Percentiles rank a stretch among this genome's conserved stretches.
phyloP scores from a whole-genome alignment of 2,329 filamentous ascomycete genomes.

The Westerdykella ornata region DNA sequence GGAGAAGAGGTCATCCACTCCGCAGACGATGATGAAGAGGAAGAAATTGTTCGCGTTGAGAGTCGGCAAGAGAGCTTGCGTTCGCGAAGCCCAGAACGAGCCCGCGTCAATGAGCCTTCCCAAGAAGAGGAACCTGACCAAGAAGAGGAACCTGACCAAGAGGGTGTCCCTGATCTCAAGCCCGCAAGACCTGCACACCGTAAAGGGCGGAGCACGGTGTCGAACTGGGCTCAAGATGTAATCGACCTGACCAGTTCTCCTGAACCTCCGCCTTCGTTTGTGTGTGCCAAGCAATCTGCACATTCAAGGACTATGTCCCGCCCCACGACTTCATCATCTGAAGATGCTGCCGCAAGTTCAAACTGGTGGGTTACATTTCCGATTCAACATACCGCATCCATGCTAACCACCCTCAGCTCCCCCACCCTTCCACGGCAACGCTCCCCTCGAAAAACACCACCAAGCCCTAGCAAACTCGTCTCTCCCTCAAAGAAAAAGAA shows the following conservation, averaged over 20 bases:
- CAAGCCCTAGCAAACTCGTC: slow-evolving; percentile 29
- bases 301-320: slow-evolving; percentile 23
- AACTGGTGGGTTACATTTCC: slow-evolving; percentile 19
- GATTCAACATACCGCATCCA: not conserved
- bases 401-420: slow-evolving; percentile 13
- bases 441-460: slow-evolving; percentile 33
- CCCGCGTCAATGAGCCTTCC: not conserved
- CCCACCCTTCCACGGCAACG: slow-evolving; percentile 30
- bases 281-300: slow-evolving; percentile 10
- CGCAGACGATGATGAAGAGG: not conserved
- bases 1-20: not conserved
- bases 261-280: slow-evolving; percentile 15
- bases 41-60: not conserved
- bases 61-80: not conserved
- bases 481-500: slow-evolving; percentile 34
- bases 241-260: slow-evolving; percentile 30
- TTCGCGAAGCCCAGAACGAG: not conserved
- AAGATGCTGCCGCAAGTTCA: slow-evolving; percentile 23
- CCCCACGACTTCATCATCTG: slow-evolving; percentile 25
- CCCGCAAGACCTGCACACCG: slow-evolving; percentile 3
- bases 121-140: not conserved
- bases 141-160: not conserved
- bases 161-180: not conserved
- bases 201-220: slow-evolving; percentile 24
- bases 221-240: slow-evolving; percentile 28